A percentile compares a stretch with the other conserved stretches of the same genome.
phyloP scores from a whole-genome alignment of 306 rosid species.

The Ormosia semicastrata region DNA sequence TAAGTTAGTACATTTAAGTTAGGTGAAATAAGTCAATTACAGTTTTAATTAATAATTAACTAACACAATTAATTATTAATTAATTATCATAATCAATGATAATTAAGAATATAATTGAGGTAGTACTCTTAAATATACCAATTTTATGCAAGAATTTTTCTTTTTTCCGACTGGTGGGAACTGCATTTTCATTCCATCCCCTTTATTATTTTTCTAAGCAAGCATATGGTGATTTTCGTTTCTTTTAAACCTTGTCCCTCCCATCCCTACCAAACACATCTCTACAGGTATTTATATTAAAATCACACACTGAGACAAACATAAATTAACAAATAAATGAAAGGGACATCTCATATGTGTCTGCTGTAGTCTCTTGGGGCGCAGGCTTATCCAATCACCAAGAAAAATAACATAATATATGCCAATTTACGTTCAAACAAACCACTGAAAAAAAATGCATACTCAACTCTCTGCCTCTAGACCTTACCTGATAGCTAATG shows the following conservation, averaged over 20 bases:
- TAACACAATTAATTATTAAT: too few relatives aligned
- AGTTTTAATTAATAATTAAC: too few relatives aligned
- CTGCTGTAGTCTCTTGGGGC: neutral
- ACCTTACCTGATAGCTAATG: neutral
- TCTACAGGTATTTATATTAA: neutral
- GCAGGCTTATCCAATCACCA: neutral
- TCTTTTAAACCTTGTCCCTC: neutral
- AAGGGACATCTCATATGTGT: neutral
- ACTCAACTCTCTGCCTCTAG: neutral
- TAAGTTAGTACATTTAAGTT: too few relatives aligned
- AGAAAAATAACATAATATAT: neutral
- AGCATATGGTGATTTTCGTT: slow-evolving; percentile 1
- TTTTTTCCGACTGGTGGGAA: neutral
- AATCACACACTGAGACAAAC: neutral
- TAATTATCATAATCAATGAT: too few relatives aligned
- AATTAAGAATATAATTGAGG: too few relatives aligned
- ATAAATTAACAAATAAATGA: neutral
- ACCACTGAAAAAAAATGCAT: neutral
- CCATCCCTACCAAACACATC: slow-evolving; percentile 13
- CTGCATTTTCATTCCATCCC: slow-evolving; percentile 23
- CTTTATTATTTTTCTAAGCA: slow-evolving; percentile 13
- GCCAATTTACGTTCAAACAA: neutral
- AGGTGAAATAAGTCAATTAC: too few relatives aligned
- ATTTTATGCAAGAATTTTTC: too few relatives aligned
- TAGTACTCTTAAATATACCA: too few relatives aligned